Conservation (phyloP, 2,329 filamentous ascomycete genomes). For the Emergomyces pasteurianus region DNA sequence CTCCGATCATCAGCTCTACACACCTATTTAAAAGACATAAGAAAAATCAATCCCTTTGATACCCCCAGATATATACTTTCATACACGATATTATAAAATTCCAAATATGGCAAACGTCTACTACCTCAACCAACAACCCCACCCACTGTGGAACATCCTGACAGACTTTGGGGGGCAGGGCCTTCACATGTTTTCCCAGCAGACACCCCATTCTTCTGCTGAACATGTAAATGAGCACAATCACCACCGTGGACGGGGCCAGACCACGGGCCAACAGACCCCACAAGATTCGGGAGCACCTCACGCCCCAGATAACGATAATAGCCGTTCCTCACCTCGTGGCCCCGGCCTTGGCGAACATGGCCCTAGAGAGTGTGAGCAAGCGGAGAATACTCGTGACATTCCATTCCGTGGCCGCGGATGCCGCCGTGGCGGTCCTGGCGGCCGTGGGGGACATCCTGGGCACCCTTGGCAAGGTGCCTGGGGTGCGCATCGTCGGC, state of each 20-base stretch:
- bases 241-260: not conserved
- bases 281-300: not conserved
- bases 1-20: not conserved
- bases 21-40: not conserved
- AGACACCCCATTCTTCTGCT: conserved; percentile 12
- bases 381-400: not conserved
- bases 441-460: not conserved
- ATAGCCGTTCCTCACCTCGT: not conserved
- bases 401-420: not conserved
- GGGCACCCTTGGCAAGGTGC: not conserved
- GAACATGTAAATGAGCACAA: conserved; percentile 14
- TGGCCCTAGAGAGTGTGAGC: not conserved
- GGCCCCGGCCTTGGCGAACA: not conserved
- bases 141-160: conserved; percentile 45
- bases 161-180: conserved; percentile 39
- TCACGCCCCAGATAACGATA: not conserved
- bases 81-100: not conserved
- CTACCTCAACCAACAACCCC: conserved; percentile 36
- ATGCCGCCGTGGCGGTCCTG: conserved; percentile 1
- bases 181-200: conserved; percentile 27
- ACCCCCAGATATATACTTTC: not conserved
- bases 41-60: not conserved
- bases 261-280: not conserved
- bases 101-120: conserved; percentile 41
- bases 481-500: not conserved